A percentile compares a stretch with the other conserved stretches of the same genome.
phyloP scores from a whole-genome alignment of 805 yeast genomes.

The Ogataea trehaloabstinens region DNA sequence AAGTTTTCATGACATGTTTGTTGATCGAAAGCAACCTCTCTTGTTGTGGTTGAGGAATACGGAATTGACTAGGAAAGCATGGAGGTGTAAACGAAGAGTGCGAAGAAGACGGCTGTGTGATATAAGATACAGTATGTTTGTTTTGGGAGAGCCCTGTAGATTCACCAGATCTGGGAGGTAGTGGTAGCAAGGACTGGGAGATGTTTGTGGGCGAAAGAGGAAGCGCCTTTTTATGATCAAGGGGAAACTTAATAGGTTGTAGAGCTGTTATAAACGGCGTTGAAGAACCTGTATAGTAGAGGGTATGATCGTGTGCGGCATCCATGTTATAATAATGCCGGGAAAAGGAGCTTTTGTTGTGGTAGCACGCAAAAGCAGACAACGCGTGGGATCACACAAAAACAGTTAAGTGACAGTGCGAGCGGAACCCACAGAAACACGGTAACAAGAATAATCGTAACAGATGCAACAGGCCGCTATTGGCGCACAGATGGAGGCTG shows the following conservation, averaged over 20 bases:
- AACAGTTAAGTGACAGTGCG: too few species aligned
- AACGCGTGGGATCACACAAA: not conserved
- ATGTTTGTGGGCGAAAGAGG: not conserved
- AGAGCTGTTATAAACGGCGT: not conserved
- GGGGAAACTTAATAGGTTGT: not conserved
- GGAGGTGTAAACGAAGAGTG: not conserved
- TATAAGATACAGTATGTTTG: too few species aligned
- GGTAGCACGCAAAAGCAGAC: not conserved
- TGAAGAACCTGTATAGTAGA: not conserved
- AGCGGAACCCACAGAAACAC: too few species aligned
- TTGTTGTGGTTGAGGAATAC: conserved; percentile 16
- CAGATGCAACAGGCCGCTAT: not conserved
- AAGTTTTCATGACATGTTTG: conserved; percentile 16
- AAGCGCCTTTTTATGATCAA: not conserved
- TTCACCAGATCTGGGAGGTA: too few species aligned
- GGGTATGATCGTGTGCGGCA: not conserved
- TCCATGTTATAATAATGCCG: not conserved
- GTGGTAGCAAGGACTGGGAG: not conserved
- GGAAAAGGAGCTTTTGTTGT: not conserved
- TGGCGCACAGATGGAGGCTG: not conserved
- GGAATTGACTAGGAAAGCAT: conserved; percentile 10
- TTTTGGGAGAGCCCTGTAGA: too few species aligned
- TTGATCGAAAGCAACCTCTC: conserved; percentile 14
- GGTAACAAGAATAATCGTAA: not conserved
- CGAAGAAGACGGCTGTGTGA: not conserved